A percentile compares a stretch with the other conserved stretches of the same genome.
These are phyloP conservation scores for Exsudoporus frostii DNA, from an alignment of 768 basidiomycete genomes.

Conservation along the genomic window DNA sequence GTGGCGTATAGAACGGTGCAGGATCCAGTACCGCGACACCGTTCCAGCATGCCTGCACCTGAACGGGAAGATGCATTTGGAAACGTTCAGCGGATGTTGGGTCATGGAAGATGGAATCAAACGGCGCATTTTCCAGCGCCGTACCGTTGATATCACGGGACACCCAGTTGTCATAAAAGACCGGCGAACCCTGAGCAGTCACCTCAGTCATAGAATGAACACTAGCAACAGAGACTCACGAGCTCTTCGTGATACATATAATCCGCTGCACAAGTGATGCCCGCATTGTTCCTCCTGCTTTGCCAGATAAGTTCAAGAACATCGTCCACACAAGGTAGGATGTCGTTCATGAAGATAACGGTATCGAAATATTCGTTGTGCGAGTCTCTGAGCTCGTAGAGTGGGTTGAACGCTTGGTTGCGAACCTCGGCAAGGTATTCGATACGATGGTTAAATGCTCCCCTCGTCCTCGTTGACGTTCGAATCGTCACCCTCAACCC, in stretches of 20 bases:
- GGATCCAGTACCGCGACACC: conserved; percentile 95
- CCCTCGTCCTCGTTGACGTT: conserved; percentile 87
- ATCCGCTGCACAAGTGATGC: conserved; percentile 96
- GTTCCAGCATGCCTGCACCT: conserved; percentile 99
- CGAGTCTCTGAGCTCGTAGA: conserved; percentile 89
- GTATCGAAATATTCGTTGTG: conserved; percentile 95
- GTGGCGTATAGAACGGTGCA: conserved; percentile 89
- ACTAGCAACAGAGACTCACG: conserved; percentile 38
- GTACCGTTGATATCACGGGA: conserved; percentile 98
- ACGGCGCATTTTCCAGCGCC: conserved; percentile 95
- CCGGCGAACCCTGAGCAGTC: conserved; percentile 61
- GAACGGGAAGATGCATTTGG: conserved; percentile 88
- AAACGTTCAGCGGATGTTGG: conserved; percentile 71
- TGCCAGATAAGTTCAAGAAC: conserved; percentile 98
- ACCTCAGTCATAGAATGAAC: not conserved
- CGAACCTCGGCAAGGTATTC: conserved; percentile 99
- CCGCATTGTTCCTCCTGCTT: conserved; percentile 87
- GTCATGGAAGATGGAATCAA: conserved; percentile 92
- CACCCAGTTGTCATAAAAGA: conserved; percentile 99
- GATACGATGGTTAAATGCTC: conserved; percentile 98
- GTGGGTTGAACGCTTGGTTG: conserved; percentile 92
- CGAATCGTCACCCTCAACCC: conserved; percentile 93
- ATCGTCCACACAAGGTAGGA: conserved; percentile 97
- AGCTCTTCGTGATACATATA: conserved; percentile 99
- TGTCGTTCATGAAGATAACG: conserved; percentile 99